Conservation (phyloP, 129 eudicot species). For the Chrysanthemum seticuspe region DNA sequence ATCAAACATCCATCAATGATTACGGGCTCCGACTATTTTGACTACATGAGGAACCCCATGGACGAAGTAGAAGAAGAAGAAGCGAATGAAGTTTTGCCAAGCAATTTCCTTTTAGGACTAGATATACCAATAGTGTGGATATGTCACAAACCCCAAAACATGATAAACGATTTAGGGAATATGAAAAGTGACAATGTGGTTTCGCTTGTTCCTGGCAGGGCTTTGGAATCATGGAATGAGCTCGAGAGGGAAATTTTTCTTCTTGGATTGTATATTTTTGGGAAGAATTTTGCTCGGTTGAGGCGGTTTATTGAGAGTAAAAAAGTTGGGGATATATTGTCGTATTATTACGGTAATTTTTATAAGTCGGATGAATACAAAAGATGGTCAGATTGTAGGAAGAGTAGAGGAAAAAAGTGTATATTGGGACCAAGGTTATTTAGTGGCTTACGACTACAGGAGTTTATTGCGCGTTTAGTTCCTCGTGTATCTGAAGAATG, state of each 20-base stretch:
- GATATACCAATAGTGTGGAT: conserved; percentile 52
- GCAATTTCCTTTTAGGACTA: conserved; percentile 48
- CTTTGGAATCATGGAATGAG: conserved; percentile 45
- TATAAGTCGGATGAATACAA: conserved; percentile 40
- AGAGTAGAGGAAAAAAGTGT: conserved; percentile 47
- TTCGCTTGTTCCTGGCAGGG: conserved; percentile 56
- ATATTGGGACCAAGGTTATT: conserved; percentile 53
- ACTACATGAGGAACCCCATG: conserved; percentile 27
- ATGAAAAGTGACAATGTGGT: conserved; percentile 13
- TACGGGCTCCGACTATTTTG: conserved; percentile 23
- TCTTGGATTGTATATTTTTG: conserved; percentile 71
- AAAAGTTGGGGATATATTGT: conserved; percentile 47
- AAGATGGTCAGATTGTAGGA: conserved; percentile 65
- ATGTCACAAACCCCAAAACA: conserved; percentile 16
- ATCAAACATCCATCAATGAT: conserved; percentile 47
- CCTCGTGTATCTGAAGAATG: conserved; percentile 42
- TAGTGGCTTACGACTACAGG: conserved; percentile 64
- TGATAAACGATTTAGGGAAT: neutral
- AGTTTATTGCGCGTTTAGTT: conserved; percentile 54
- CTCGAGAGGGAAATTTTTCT: conserved; percentile 58
- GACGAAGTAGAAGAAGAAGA: conserved; percentile 31
- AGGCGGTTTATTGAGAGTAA: conserved; percentile 56
- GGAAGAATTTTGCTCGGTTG: conserved; percentile 56
- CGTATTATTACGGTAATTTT: conserved; percentile 58
- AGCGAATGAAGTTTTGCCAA: conserved; percentile 20